Evolutionary conservation across 768 basidiomycete species (phyloP).

Genomic region (Rhizopogon vinicolor): DNA sequence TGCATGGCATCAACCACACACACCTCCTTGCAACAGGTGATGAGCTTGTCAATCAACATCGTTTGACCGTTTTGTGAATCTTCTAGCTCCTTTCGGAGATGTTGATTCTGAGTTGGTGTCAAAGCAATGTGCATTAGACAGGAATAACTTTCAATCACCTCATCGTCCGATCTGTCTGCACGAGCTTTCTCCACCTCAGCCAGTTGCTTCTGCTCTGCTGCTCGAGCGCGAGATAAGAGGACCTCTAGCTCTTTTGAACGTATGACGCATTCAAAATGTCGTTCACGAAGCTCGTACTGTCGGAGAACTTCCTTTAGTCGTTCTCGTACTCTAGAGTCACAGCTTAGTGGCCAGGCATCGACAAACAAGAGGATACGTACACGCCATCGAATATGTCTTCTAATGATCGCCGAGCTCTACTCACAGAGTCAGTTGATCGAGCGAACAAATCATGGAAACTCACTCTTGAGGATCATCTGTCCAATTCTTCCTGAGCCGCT

Average conservation of each 20-base stretch:
- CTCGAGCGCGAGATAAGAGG: slow-evolving; percentile 78
- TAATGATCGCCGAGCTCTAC: slow-evolving; percentile 66
- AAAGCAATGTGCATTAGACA: background rate
- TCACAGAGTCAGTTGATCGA: background rate
- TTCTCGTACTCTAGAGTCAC: slow-evolving; percentile 61
- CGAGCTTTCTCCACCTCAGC: slow-evolving; percentile 70
- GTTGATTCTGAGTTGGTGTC: slow-evolving; percentile 44
- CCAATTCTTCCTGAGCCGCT: slow-evolving; percentile 81
- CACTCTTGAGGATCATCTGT: slow-evolving; percentile 71
- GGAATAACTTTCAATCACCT: slow-evolving; percentile 44
- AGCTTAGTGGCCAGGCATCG: background rate
- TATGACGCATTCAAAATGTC: slow-evolving; percentile 89
- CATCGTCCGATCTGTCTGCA: slow-evolving; percentile 66
- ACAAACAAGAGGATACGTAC: slow-evolving; percentile 42
- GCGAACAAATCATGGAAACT: slow-evolving; percentile 17
- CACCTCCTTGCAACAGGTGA: slow-evolving; percentile 86
- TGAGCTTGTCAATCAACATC: slow-evolving; percentile 77
- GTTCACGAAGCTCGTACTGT: slow-evolving; percentile 87
- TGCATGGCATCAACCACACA: slow-evolving; percentile 28
- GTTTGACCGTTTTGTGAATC: slow-evolving; percentile 77
- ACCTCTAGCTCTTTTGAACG: slow-evolving; percentile 92
- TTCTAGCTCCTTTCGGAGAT: slow-evolving; percentile 72
- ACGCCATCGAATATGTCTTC: slow-evolving; percentile 85
- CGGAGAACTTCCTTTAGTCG: slow-evolving; percentile 82
- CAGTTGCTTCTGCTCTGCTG: slow-evolving; percentile 82